phyloP scores from a whole-genome alignment of 805 yeast species.

The Cyberlindnera xylosilytica region DNA sequence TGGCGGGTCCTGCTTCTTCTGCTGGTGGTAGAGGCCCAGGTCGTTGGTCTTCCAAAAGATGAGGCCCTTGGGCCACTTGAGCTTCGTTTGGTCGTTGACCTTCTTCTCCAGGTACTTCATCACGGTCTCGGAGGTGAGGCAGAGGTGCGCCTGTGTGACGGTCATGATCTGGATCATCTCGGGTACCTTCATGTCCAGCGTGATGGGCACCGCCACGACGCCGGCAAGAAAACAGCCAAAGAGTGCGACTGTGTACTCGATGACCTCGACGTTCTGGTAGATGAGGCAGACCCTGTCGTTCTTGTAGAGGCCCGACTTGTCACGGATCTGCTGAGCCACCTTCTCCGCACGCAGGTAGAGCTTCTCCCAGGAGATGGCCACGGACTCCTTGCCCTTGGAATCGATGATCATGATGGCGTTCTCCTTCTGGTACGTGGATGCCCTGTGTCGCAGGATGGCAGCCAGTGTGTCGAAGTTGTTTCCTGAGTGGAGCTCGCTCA shows the following conservation, averaged over 20 bases:
- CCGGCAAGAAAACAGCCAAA: slow-evolving; percentile 93
- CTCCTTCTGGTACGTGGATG: slow-evolving; percentile 59
- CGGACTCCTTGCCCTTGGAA: slow-evolving; percentile 74
- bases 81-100: slow-evolving; percentile 42
- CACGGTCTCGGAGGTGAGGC: slow-evolving; percentile 78
- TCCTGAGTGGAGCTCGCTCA: slow-evolving; percentile 32
- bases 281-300: slow-evolving; percentile 83
- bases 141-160: slow-evolving; percentile 71
- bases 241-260: slow-evolving; percentile 82
- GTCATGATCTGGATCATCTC: slow-evolving; percentile 73
- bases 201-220: slow-evolving; percentile 90
- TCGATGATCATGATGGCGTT: slow-evolving; percentile 73
- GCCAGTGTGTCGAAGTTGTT: slow-evolving; percentile 62
- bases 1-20: slow-evolving; percentile 57
- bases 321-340: slow-evolving; percentile 78
- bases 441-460: slow-evolving; percentile 70
- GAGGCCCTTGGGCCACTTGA: slow-evolving; percentile 73
- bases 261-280: slow-evolving; percentile 78
- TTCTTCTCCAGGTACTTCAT: slow-evolving; percentile 67
- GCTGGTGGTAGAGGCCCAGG: slow-evolving; percentile 67
- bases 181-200: slow-evolving; percentile 61
- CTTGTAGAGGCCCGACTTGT: slow-evolving; percentile 66
- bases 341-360: slow-evolving; percentile 79
- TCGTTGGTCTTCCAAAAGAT: slow-evolving; percentile 83
- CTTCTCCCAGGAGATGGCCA: slow-evolving; percentile 85